Conservation (phyloP, 2,329 filamentous ascomycete genomes). For the Fusarium pininemorale region DNA sequence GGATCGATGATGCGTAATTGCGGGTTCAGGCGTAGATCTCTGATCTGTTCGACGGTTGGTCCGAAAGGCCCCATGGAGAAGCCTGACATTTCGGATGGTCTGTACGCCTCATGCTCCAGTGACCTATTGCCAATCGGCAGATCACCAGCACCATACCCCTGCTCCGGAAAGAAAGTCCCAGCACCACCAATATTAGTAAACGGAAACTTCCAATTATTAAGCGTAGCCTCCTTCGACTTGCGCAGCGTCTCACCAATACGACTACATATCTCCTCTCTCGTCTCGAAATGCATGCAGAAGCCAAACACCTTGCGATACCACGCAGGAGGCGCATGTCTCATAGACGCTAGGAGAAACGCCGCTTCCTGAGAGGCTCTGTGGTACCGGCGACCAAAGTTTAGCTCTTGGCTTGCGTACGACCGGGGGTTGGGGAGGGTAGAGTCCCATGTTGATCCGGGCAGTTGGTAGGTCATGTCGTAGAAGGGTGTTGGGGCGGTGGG, state of each 20-base stretch:
- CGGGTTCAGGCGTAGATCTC: neutral
- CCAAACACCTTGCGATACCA: constrained; percentile 9
- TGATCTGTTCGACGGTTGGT: neutral
- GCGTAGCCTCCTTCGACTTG: neutral
- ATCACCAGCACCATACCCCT: neutral
- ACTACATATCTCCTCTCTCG: neutral
- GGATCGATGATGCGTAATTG: constrained; percentile 1
- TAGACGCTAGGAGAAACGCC: neutral
- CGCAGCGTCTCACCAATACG: neutral
- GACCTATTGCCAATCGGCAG: neutral
- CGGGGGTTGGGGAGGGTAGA: neutral
- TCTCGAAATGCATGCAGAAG: constrained; percentile 8
- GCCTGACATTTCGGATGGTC: neutral
- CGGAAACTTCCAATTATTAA: constrained; percentile 8
- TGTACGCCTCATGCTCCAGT: neutral
- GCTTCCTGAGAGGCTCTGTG: constrained; percentile 1
- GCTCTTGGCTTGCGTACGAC: neutral
- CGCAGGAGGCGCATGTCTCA: neutral
- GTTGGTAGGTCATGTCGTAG: neutral
- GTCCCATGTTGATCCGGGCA: neutral
- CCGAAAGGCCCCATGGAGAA: constrained; percentile 7
- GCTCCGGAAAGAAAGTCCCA: neutral
- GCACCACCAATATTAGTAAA: constrained; percentile 3
- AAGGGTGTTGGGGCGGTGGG: neutral
- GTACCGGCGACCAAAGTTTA: neutral